These are phyloP conservation scores for Cunninghamia lanceolata DNA, from an alignment of 75 land plant species.

Conservation along the genomic window DNA sequence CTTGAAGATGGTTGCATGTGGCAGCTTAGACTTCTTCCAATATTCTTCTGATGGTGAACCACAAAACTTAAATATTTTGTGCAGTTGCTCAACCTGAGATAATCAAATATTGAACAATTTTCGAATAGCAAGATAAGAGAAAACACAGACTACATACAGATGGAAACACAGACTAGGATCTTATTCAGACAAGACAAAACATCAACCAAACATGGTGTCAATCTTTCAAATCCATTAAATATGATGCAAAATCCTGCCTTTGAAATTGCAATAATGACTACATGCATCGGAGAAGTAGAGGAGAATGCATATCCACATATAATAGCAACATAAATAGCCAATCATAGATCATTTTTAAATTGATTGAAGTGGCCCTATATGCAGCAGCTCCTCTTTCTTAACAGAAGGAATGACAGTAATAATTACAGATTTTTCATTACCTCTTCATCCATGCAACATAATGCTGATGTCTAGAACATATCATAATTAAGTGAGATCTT, in stretches of 20 bases:
- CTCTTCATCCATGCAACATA: background rate
- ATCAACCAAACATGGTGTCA: background rate
- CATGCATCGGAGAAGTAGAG: background rate
- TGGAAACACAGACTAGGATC: background rate
- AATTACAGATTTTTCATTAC: background rate
- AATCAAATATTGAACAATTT: background rate
- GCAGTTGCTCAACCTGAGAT: constrained; percentile 27
- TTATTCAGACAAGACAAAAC: background rate
- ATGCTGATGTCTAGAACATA: background rate
- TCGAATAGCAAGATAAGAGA: background rate
- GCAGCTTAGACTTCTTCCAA: constrained; percentile 28
- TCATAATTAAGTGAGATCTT: background rate
- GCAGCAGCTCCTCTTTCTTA: background rate
- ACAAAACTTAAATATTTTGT: constrained; percentile 28
- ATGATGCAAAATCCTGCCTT: background rate
- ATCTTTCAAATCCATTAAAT: background rate
- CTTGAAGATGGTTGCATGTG: constrained; percentile 29
- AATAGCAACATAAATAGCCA: background rate
- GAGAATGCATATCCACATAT: background rate
- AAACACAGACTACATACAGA: background rate
- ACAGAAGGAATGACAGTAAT: background rate
- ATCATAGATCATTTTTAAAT: background rate
- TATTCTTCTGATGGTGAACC: constrained; percentile 29
- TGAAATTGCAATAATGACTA: background rate
- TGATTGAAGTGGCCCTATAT: background rate